Evolutionary conservation across 2,329 filamentous ascomycete genomes (phyloP).

Genomic region (Pestalotiopsis sp.): DNA sequence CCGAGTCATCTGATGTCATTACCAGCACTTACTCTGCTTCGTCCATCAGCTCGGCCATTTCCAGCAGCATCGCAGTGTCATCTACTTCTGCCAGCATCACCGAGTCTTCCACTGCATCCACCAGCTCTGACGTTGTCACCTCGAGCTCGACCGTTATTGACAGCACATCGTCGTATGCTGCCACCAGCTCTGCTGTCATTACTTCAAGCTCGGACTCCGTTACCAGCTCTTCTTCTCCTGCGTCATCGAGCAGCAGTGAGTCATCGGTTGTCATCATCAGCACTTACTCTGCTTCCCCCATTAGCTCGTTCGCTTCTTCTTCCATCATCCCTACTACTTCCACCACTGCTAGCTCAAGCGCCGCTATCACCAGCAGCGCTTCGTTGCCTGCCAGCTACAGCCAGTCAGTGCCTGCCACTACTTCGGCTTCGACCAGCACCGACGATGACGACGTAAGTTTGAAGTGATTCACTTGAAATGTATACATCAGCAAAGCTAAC

Average conservation of each 20-base stretch:
- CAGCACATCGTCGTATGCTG: neutral
- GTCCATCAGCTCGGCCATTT: neutral
- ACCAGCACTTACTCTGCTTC: slow-evolving; percentile 1
- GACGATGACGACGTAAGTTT: slow-evolving; percentile 1
- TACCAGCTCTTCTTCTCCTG: neutral
- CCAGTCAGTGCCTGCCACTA: neutral
- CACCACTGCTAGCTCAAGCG: slow-evolving; percentile 6
- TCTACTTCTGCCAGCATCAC: neutral
- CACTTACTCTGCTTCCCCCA: neutral
- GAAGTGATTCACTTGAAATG: neutral
- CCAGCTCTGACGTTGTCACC: neutral
- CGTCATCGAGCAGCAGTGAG: neutral
- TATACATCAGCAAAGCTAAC: neutral
- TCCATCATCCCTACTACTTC: neutral
- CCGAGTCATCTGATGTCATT: neutral
- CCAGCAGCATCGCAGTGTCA: neutral
- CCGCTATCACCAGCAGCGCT: slow-evolving; percentile 7
- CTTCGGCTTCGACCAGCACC: slow-evolving; percentile 1
- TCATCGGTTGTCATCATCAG: neutral
- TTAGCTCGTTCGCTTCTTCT: neutral
- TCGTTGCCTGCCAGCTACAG: neutral
- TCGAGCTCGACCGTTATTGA: neutral
- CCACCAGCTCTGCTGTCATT: neutral
- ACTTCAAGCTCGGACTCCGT: neutral
- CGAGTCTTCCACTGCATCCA: neutral